Evolutionary conservation across 2,329 filamentous ascomycete genomes (phyloP).

Genomic region (Hypoxylon sp.): DNA sequence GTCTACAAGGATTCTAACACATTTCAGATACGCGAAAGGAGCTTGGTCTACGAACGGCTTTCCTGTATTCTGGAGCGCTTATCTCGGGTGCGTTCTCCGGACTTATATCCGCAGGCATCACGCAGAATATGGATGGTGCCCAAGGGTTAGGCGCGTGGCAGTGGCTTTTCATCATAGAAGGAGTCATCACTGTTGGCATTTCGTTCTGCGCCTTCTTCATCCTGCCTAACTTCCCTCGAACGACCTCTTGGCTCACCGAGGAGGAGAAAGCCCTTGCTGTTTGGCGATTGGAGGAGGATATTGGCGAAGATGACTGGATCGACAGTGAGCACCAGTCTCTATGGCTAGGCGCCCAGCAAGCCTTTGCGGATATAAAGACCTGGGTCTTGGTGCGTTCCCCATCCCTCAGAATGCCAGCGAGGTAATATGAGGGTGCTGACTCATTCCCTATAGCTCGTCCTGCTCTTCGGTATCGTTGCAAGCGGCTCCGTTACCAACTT

Average conservation of each 20-base stretch:
- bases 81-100: conserved; percentile 80
- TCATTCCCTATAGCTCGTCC: conserved; percentile 58
- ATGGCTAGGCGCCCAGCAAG: conserved; percentile 65
- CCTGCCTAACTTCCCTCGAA: conserved; percentile 75
- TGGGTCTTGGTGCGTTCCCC: conserved; percentile 64
- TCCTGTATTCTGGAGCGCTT: conserved; percentile 76
- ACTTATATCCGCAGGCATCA: conserved; percentile 73
- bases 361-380: conserved; percentile 70
- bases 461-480: conserved; percentile 69
- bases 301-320: conserved; percentile 73
- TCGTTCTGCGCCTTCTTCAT: conserved; percentile 69
- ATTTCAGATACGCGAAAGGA: conserved; percentile 71
- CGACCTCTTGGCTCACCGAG: conserved; percentile 67
- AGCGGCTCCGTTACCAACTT: conserved; percentile 74
- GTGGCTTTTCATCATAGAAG: conserved; percentile 78
- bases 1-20: conserved; percentile 11
- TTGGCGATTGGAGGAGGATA: conserved; percentile 73
- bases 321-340: conserved; percentile 68
- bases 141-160: conserved; percentile 71
- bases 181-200: conserved; percentile 71
- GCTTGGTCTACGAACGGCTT: conserved; percentile 72
- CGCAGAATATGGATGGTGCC: conserved; percentile 70
- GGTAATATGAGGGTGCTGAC: conserved; percentile 15
- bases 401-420: background rate
- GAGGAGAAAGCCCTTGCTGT: conserved; percentile 68